Evolutionary conservation across 2,329 filamentous ascomycete genomes (phyloP).

Genomic region (Sphaceloma murrayae): DNA sequence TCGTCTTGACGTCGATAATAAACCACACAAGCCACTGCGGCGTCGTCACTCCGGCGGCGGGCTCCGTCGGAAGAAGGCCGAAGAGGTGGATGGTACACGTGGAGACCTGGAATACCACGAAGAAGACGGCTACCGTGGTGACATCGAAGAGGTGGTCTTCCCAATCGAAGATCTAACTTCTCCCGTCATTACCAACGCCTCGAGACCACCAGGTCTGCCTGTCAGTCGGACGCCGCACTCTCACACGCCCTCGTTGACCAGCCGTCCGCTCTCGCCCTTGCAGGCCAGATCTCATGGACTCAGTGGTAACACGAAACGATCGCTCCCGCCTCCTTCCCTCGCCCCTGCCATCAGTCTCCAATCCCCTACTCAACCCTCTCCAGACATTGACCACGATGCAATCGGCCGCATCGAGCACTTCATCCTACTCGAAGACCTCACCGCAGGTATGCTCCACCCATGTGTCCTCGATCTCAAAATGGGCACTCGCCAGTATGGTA

Average conservation of each 20-base stretch:
- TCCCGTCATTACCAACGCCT: conserved; percentile 15
- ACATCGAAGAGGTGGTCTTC: conserved; percentile 63
- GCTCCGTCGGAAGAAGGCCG: conserved; percentile 55
- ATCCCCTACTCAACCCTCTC: conserved; percentile 37
- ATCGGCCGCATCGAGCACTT: conserved; percentile 74
- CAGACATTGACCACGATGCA: conserved; percentile 2
- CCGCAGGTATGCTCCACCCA: conserved; percentile 88
- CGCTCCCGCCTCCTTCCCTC: conserved; percentile 16
- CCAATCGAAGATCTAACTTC: conserved; percentile 49
- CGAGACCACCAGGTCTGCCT: conserved; percentile 16
- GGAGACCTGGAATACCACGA: conserved; percentile 86
- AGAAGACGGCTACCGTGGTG: conserved; percentile 75
- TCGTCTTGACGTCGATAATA: not conserved
- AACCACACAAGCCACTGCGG: conserved; percentile 28
- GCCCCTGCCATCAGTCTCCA: conserved; percentile 29
- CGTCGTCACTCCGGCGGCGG: conserved; percentile 83
- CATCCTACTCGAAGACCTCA: conserved; percentile 84
- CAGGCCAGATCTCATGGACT: no score
- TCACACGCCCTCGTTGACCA: not conserved
- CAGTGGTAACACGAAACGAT: not conserved
- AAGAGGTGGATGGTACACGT: conserved; percentile 55
- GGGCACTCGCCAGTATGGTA: conserved; percentile 93
- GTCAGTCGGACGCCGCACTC: not conserved
- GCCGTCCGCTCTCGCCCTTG: not conserved
- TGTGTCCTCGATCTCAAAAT: conserved; percentile 98